Percentiles rank a stretch among this genome's conserved stretches.
Evolutionary conservation across 192 early-diverging fungal species (phyloP).

Genomic region (Backusella circina): DNA sequence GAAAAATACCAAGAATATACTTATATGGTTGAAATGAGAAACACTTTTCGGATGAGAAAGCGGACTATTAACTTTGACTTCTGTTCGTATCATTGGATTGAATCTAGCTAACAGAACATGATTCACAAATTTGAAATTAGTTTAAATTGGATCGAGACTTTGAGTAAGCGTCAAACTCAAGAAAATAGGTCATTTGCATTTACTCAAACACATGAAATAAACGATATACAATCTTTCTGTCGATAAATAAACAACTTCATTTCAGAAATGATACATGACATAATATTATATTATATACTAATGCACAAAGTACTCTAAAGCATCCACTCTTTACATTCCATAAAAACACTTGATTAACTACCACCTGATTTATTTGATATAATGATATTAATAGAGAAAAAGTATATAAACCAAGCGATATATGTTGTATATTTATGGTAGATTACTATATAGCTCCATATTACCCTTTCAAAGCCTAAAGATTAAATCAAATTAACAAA

Average conservation of each 20-base stretch:
- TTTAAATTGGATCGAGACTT: too few species aligned
- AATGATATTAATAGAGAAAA: background rate
- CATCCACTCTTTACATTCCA: background rate
- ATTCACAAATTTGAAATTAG: too few species aligned
- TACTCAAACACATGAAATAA: background rate
- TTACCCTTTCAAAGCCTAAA: slow-evolving; percentile 33
- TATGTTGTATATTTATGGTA: background rate
- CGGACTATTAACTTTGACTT: background rate
- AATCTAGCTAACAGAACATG: background rate
- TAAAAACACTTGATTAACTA: background rate
- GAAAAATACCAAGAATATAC: background rate
- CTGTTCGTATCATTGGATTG: background rate
- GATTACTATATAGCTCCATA: background rate
- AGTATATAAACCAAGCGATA: background rate
- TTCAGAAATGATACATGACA: too few species aligned
- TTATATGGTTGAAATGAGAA: background rate
- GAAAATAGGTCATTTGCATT: background rate
- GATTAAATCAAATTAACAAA: background rate
- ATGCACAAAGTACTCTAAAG: background rate
- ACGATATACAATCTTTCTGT: background rate
- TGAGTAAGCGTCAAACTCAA: background rate
- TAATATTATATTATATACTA: background rate
- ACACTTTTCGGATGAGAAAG: background rate
- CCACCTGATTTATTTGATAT: background rate
- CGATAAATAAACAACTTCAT: background rate